phyloP scores from a whole-genome alignment of 345 rosid genomes.

The Microcos paniculata region DNA sequence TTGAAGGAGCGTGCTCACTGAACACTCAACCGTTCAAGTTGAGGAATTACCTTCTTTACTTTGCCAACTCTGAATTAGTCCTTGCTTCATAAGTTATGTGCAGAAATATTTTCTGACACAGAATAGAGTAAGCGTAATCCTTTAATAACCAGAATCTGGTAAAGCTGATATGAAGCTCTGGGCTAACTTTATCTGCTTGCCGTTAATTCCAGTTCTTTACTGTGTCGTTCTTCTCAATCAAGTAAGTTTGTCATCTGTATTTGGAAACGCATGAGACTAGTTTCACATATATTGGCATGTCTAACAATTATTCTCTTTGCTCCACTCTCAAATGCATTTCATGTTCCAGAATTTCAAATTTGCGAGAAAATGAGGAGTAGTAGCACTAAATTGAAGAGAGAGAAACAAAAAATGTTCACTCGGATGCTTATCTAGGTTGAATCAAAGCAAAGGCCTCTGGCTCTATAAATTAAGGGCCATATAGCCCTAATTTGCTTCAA shows the following conservation, averaged over 20 bases:
- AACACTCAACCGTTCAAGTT: conserved; percentile 1
- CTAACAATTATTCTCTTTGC: not conserved
- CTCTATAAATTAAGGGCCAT: not conserved
- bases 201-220: not conserved
- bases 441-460: not conserved
- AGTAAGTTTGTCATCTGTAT: not conserved
- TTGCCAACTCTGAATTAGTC: conserved; percentile 8
- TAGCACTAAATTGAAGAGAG: too few relatives aligned
- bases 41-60: not conserved
- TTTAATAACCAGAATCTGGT: conserved; percentile 24
- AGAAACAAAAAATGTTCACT: not conserved
- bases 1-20: conserved; percentile 62
- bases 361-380: not conserved
- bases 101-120: conserved; percentile 15
- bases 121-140: not conserved
- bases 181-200: conserved; percentile 10
- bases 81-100: conserved; percentile 14
- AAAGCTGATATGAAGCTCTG: conserved; percentile 19
- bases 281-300: not conserved
- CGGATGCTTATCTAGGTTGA: not conserved
- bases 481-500: not conserved
- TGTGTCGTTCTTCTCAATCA: not conserved
- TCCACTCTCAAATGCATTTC: not conserved
- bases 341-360: not conserved
- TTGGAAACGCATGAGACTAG: not conserved